Base-by-base conservation (phyloP, 306 rosid genomes). In the Sphenostylis stenocarpa region DNA sequence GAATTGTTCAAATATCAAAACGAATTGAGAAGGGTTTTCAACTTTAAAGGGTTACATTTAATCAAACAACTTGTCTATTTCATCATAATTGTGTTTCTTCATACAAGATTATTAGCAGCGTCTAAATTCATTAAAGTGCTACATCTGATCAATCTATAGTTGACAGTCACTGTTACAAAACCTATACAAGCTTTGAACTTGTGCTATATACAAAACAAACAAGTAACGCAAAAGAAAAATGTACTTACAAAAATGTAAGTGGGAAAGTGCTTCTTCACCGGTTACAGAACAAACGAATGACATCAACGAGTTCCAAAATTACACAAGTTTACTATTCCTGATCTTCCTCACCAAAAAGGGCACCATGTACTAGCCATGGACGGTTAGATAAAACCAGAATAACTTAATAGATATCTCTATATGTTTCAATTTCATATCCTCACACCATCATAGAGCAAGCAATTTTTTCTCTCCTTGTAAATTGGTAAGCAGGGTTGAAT, bases 131-230 rank as follows among this genome's bases (percentile, higher is more conserved):
- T 65, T 62, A 5, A 51, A 53, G 57, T 51, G 51, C 79, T 24
- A 48, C 76, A 74, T 73, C 45, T 3, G 53, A 13, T 43, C 14
- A 62, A 66, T 49, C 56, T 71, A 63, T 52, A 34, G 28, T 33
- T 75, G 11, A 60, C 51, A 44, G 14, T 33, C 26, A 33, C 31
- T 34, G 52, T 11, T 44, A 60, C 52, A 43, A 58, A 41, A 28
- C 56, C 65, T 81, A 39, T 69, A 81, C 81, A 78, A 47, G 82
- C 31, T 64, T 75, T 74, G 67, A 70, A 58, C 78, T 75, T 80
- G 36, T 80, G 77, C 38, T 56, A 69, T 74, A 34, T 81, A 81
- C 83, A 75, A 68, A 26, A 80, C n/a, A n/a, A n/a, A n/a, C 86
- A 75, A 69, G 67, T 52, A 20, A 38, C 48, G 67, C 21, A 64